These are phyloP conservation scores for Asclepias syriaca DNA, from an alignment of 257 asterid species.

Conservation along the genomic window DNA sequence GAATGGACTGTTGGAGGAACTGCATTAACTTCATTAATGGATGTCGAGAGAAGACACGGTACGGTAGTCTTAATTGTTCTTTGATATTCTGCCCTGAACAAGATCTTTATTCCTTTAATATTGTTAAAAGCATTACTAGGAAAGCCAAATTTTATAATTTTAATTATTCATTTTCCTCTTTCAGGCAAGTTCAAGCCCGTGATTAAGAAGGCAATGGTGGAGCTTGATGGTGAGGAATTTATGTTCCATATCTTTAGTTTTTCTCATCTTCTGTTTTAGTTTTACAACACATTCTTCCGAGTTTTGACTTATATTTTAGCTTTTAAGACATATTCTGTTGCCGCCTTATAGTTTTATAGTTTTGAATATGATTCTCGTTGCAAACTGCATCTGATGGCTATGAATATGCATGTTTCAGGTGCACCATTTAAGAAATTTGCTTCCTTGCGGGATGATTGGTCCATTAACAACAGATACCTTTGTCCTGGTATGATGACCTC, in stretches of 20 bases:
- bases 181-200: constrained; percentile 97
- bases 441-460: constrained; percentile 81
- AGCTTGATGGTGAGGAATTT: constrained; percentile 63
- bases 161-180: not conserved
- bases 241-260: not conserved
- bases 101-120: not conserved
- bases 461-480: constrained; percentile 73
- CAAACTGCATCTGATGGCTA: not conserved
- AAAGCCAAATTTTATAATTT: not conserved
- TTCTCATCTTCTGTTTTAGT: not conserved
- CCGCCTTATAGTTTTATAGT: no score
- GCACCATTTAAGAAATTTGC: constrained; percentile 89
- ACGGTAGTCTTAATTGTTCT: constrained; percentile 3
- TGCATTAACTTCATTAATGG: constrained; percentile 89
- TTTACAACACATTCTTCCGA: not conserved
- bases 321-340: not conserved
- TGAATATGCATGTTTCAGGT: constrained; percentile 34
- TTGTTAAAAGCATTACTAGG: not conserved
- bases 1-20: constrained; percentile 99
- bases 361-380: not conserved
- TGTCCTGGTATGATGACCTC: constrained; percentile 63
- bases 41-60: constrained; percentile 99
- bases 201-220: constrained; percentile 99
- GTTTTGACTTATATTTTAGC: not conserved
- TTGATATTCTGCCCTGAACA: not conserved